Evolutionary conservation across 139 green algal genomes (phyloP).

Genomic region (Micractinium sp.): DNA sequence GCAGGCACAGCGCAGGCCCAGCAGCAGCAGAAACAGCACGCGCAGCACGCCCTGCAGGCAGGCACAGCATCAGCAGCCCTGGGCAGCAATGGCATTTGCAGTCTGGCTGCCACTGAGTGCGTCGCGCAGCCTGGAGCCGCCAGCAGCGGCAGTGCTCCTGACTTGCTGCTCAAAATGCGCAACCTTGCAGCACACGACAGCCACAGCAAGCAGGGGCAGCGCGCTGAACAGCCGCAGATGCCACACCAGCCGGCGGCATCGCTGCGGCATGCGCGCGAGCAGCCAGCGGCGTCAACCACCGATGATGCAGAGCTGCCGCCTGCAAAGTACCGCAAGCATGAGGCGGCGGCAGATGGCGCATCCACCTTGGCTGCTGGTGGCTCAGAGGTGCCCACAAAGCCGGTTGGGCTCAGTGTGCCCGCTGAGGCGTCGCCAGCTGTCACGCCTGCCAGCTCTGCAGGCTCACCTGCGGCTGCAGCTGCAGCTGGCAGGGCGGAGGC

Average conservation of each 20-base stretch:
- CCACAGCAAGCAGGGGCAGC: background rate
- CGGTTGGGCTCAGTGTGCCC: no score
- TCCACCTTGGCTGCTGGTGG: background rate
- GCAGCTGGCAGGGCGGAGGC: background rate
- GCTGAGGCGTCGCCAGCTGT: no score
- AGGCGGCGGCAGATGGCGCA: background rate
- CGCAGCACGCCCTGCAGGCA: background rate
- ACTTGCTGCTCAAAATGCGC: background rate
- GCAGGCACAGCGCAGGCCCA: background rate
- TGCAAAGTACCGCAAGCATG: background rate
- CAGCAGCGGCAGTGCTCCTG: background rate
- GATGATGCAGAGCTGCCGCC: background rate
- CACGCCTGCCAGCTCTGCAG: constrained; percentile 7
- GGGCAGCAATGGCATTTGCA: background rate
- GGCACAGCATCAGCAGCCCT: background rate
- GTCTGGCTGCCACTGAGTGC: no score
- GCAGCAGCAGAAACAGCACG: background rate
- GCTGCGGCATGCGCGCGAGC: background rate
- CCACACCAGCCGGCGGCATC: background rate
- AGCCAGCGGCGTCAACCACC: background rate
- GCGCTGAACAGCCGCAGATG: background rate
- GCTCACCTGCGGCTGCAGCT: background rate
- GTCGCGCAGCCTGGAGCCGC: background rate
- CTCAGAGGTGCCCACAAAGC: no score
- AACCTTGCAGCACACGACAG: background rate